Base-by-base conservation (phyloP, 306 rosid species). In the Dalbergia cultrata region DNA sequence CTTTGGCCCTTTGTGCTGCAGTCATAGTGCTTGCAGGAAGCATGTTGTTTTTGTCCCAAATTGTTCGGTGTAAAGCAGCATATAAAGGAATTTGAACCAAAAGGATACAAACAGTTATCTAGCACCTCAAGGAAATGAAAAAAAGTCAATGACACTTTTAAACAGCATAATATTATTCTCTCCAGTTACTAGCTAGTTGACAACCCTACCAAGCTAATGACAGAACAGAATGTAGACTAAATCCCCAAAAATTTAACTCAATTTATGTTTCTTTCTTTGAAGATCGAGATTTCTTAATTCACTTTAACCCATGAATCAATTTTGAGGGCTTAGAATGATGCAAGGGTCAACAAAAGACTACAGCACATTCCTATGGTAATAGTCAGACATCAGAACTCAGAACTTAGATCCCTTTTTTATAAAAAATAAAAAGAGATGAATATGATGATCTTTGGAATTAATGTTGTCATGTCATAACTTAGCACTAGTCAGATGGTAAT, bases 1-100 rank as follows among this genome's bases (percentile, higher is more conserved):
- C 67, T 64, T 64, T 26, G 84, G 22, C 72, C 74, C 34, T 72
- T 52, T 54, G 35, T 49, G 72, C 79, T 39, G 60, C 44, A 44
- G 18, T 7, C 76, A 68, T 39, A 66, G 44, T 50, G 31, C 57
- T 54, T 67, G 47, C 62, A 19, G 7, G 78, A 72, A 65, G 78
- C 78, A 79, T 66, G 62, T 69, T 71, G 33, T n/a, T 31, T 21
- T 59, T 68, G 77, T 49, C 78, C 66, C 78, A 37, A 34, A 12
- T 54, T 62, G 72, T 75, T 35, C 37, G 78, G 58, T 6, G 50
- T 52, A 62, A 80, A 37, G 57, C 79, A 72, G 61, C 66, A 80
- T 37, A 47, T 52, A 80, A 72, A 52, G 61, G 14, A 80, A 62
- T 16, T 35, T n/a, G 22, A 72, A 41, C 61, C n/a, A 62, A 33